Base-by-base conservation (phyloP, 2,329 filamentous ascomycete genomes). In the Hymenoscyphus fraxineus region DNA sequence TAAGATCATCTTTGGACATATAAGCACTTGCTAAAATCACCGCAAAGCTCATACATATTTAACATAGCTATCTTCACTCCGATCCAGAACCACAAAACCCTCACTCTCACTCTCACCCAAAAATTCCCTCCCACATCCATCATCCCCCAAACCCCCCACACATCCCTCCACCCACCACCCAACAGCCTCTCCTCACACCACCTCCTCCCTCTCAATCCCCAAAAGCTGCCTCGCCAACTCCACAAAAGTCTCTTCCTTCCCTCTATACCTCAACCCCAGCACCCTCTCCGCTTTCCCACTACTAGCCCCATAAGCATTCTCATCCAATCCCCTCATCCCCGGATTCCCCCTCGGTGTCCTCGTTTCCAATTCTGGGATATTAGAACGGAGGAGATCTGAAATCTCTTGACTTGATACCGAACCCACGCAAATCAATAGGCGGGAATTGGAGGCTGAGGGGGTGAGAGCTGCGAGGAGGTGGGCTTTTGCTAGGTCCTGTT, bases 351-450 rank as follows among this genome's bases (percentile, higher is more conserved):
- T 69, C 22, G 83, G 83, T 64, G 86, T 71, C 59, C 76, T 70
- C 12, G 76, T 78, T 66, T 79, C 78, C 67, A 83, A 78, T 67
- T 85, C 75, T 0, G 82, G 82, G 66, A 84, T 84, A 62, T 80
- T 74, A 66, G 81, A 80, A 63, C 78, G 77, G 54, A 89, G 79
- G 39, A 84, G 78, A 59, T 84, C 78, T 0, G 80, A 81, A 47
- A 88, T 81, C 69, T 81, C 77, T 71, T 82, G 81, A 74, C 87
- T 87, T 7, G 61, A 79, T 81, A 87, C 88, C 1, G 81, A 77
- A 1, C 82, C 83, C 0, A 81, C 81, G 0, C 86, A 82, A 22
- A 87, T 73, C 71, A 88, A 85, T 76, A 88, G 88, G 2, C 88
- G 80, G 73, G 86, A 81, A 39, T 80, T 80, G 0, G 83, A 84